Evolutionary conservation across 306 rosid species (phyloP).

Genomic region (Cucumis sativus): DNA sequence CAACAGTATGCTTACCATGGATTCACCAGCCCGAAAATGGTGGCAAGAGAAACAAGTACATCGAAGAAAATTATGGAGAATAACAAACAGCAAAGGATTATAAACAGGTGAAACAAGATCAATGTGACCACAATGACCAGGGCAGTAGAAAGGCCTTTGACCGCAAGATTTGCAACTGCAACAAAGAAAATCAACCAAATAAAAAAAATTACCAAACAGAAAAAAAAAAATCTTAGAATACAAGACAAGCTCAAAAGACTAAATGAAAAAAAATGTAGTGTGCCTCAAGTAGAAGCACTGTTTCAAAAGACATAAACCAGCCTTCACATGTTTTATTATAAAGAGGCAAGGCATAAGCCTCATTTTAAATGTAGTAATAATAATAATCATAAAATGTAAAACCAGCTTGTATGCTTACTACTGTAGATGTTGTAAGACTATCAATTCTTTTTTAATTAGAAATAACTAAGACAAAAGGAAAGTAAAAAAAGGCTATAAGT

Average conservation of each 20-base stretch:
- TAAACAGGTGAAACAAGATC: slow-evolving; percentile 55
- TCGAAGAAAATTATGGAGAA: slow-evolving; percentile 38
- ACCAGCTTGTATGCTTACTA: too few relatives aligned
- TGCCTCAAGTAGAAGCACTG: too few relatives aligned
- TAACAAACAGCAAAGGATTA: slow-evolving; percentile 62
- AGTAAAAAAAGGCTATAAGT: too few relatives aligned
- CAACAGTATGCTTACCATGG: slow-evolving; percentile 26
- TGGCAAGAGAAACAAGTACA: slow-evolving; percentile 53
- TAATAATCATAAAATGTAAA: too few relatives aligned
- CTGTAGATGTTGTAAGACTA: too few relatives aligned
- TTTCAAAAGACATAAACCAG: too few relatives aligned
- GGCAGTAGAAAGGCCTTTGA: slow-evolving; percentile 35
- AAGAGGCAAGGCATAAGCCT: too few relatives aligned
- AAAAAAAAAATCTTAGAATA: background rate
- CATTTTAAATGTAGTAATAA: too few relatives aligned
- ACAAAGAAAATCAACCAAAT: background rate
- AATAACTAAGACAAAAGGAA: too few relatives aligned
- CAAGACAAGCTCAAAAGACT: background rate
- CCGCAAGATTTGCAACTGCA: slow-evolving; percentile 76
- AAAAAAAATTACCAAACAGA: slow-evolving; percentile 10
- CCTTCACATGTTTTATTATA: too few relatives aligned
- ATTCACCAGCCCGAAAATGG: slow-evolving; percentile 26
- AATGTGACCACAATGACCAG: slow-evolving; percentile 84
- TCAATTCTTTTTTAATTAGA: too few relatives aligned
- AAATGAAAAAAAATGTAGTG: background rate